Evolutionary conservation across 148 eudicot species (phyloP), one percentile per base, ranked within the genome.

Genomic region (Vaccinium corymbosum): DNA sequence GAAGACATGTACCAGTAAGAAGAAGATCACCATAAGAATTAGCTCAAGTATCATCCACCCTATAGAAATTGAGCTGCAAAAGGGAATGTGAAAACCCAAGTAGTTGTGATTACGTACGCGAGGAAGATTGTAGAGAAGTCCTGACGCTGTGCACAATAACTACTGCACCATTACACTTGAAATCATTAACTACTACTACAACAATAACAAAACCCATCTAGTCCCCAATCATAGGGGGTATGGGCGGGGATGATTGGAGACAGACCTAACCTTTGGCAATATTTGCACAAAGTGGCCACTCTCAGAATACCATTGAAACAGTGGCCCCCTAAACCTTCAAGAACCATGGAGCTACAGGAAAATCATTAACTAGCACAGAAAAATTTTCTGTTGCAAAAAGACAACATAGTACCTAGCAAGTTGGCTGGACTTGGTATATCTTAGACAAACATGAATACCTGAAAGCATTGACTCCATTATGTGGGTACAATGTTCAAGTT

Each of bases 321-420:
- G 38, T 35, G 38, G 3, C 38, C 38, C 38, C 38, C 38, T 35
- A 35, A 35, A 35, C 38, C 38, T 35, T 35, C 3, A 35, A 35
- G 38, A 35, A 35, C 38, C 3, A 35, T 35, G 38, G 38, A 35
- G 3, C 38, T 35, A 35, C 38, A 35, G 38, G 38, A 35, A 35
- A 35, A 35, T 9, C 38, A n/a, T 20, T 27, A 80, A 79, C 27
- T 16, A 61, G 19, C 72, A 59, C 53, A 46, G 8, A 32, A 27
- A 11, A 38, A 68, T 55, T 29, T 16, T 68, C 20, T 71, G 27
- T 73, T 35, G 53, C 84, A 82, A 52, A 11, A 6, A 66, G 57
- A 73, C 29, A n/a, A 72, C 19, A 17, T 35, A 29, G 76, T 68
- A 81, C n/a, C 77, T 17, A 70, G 68, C 27, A 81, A 81, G 57